Evolutionary conservation across 352 stramenopile species (phyloP).

Genomic region (Phytophthora citrophthora): DNA sequence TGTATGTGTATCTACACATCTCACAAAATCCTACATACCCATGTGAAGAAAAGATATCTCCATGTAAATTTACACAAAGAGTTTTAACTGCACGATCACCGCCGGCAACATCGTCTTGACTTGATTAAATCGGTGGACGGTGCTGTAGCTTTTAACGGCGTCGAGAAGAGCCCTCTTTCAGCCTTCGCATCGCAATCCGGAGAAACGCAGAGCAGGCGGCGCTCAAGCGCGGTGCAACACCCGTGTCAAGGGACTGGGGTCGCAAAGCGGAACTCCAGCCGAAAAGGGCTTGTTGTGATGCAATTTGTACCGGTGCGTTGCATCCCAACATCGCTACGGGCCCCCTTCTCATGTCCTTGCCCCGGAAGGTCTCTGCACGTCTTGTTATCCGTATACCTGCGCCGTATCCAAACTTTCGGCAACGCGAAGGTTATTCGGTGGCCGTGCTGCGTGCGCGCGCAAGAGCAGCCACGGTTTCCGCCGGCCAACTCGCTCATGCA

Average conservation of each 20-base stretch:
- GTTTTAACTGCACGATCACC: no score
- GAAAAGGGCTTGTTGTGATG: slow-evolving; percentile 23
- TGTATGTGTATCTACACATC: no score
- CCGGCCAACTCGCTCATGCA: slow-evolving; percentile 10
- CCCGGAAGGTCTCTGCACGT: slow-evolving; percentile 29
- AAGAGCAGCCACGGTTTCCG: slow-evolving; percentile 25
- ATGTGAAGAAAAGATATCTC: neutral
- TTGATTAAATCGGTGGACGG: neutral
- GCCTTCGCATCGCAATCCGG: slow-evolving; percentile 16
- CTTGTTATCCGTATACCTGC: slow-evolving; percentile 33
- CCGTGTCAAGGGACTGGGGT: slow-evolving; percentile 28
- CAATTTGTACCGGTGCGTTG: slow-evolving; percentile 9
- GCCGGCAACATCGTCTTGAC: neutral
- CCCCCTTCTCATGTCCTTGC: slow-evolving; percentile 25
- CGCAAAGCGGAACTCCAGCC: neutral
- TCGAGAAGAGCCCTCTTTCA: slow-evolving; percentile 19
- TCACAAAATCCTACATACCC: neutral
- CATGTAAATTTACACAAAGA: no score
- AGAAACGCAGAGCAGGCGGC: slow-evolving; percentile 26
- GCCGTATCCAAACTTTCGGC: slow-evolving; percentile 15
- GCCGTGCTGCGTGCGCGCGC: slow-evolving; percentile 18
- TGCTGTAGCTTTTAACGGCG: slow-evolving; percentile 11
- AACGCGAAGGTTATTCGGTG: slow-evolving; percentile 18
- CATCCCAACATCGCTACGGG: slow-evolving; percentile 12
- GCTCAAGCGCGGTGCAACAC: slow-evolving; percentile 22